A percentile compares a stretch with the other conserved stretches of the same genome.
phyloP scores from a whole-genome alignment of 1,139 yeast species.

The Suhomyces atakaporum region DNA sequence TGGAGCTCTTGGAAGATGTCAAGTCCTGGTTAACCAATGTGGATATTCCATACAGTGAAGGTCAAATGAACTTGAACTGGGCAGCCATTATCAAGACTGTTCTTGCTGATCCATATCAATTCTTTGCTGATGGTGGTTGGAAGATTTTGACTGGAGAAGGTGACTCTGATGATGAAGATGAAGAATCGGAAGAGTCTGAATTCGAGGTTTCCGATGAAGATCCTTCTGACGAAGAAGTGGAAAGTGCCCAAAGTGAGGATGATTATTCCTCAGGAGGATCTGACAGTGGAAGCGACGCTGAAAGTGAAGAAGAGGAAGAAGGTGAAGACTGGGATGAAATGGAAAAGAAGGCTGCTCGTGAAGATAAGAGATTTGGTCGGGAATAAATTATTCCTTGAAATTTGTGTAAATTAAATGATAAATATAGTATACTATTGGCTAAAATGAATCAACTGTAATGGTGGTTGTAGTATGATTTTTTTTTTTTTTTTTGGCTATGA shows the following conservation, averaged over 20 bases:
- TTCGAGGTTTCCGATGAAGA: conserved; percentile 65
- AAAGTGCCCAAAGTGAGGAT: conserved; percentile 52
- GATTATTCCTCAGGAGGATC: conserved; percentile 29
- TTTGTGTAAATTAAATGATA: no score
- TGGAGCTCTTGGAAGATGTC: conserved; percentile 87
- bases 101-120: conserved; percentile 89
- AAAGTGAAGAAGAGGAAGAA: conserved; percentile 41
- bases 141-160: conserved; percentile 77
- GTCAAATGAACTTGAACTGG: conserved; percentile 97
- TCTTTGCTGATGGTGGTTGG: conserved; percentile 97
- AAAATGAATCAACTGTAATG: no score
- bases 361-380: conserved; percentile 37
- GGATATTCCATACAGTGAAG: conserved; percentile 92
- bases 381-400: no score
- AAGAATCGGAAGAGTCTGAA: conserved; percentile 61
- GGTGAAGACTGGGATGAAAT: conserved; percentile 79
- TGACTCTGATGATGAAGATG: conserved; percentile 63
- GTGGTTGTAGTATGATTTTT: no score
- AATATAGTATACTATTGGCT: no score
- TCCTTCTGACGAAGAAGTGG: conserved; percentile 75
- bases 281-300: conserved; percentile 48
- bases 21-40: conserved; percentile 96
- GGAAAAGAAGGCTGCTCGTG: conserved; percentile 66
- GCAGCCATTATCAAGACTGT: conserved; percentile 92
- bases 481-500: no score